Conservation (phyloP, 129 eudicot genomes). For the Pseudognaphalium luteoalbum region DNA sequence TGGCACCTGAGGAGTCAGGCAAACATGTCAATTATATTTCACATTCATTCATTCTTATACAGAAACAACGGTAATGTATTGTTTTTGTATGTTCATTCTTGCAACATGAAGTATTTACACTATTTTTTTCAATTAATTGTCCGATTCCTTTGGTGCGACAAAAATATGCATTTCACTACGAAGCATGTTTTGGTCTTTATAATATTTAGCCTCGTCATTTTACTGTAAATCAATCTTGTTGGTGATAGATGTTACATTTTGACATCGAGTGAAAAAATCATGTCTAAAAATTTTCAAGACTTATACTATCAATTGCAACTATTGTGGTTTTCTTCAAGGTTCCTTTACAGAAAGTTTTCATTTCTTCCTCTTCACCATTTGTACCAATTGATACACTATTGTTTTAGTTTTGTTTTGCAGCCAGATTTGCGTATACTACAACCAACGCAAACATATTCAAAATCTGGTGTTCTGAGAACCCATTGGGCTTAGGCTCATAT, state of each 20-base stretch:
- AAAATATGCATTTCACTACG: background rate
- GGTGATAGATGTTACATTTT: too few species aligned
- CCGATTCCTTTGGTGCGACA: background rate
- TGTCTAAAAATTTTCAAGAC: too few species aligned
- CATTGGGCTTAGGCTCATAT: slow-evolving; percentile 23
- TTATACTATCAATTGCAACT: background rate
- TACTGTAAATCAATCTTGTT: background rate
- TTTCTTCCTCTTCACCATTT: background rate
- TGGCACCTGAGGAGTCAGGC: slow-evolving; percentile 52
- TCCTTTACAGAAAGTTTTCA: background rate
- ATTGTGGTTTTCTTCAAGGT: background rate
- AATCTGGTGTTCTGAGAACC: background rate
- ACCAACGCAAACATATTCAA: background rate
- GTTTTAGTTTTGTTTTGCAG: background rate
- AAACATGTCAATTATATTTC: slow-evolving; percentile 22
- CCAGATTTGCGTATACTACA: background rate
- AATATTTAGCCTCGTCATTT: background rate
- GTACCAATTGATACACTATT: background rate
- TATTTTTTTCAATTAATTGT: background rate
- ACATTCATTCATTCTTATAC: background rate
- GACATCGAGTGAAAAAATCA: too few species aligned
- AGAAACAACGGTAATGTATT: slow-evolving; percentile 3
- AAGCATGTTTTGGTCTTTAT: background rate
- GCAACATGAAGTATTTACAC: too few species aligned
- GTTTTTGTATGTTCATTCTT: background rate